Conservation (phyloP, 1,139 yeast species). For the Candida albicans region DNA sequence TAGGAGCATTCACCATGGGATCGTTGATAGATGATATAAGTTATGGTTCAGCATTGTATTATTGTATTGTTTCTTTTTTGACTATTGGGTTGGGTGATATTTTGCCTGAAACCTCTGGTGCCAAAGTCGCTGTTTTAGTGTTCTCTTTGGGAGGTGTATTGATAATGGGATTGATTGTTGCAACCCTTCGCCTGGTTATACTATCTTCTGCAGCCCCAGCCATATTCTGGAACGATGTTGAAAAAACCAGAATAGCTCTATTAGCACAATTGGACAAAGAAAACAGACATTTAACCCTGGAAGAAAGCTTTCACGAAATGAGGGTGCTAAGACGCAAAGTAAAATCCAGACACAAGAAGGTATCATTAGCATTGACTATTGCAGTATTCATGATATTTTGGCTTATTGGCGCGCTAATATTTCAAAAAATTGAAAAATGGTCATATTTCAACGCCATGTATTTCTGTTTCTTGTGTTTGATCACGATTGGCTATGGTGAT, state of each 20-base stretch:
- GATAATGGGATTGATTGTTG: constrained; percentile 67
- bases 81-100: constrained; percentile 84
- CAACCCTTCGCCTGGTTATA: constrained; percentile 67
- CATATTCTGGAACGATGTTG: constrained; percentile 61
- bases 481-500: constrained; percentile 87
- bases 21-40: constrained; percentile 31
- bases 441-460: constrained; percentile 66
- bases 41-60: constrained; percentile 68
- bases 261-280: constrained; percentile 19
- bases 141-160: constrained; percentile 71
- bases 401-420: constrained; percentile 70
- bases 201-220: constrained; percentile 61
- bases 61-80: constrained; percentile 66
- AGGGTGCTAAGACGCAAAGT: constrained; percentile 46
- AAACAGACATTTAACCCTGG: constrained; percentile 24
- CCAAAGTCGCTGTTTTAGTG: constrained; percentile 57
- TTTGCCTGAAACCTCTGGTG: constrained; percentile 50
- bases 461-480: constrained; percentile 69
- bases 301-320: constrained; percentile 56
- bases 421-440: constrained; percentile 64
- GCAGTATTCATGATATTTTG: constrained; percentile 57
- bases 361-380: constrained; percentile 42
- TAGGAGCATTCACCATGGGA: constrained; percentile 59
- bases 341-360: constrained; percentile 24
- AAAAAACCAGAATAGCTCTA: constrained; percentile 27